Evolutionary conservation across 1,284 basidiomycete genomes (phyloP).

Genomic region (Ganoderma lingzhi): DNA sequence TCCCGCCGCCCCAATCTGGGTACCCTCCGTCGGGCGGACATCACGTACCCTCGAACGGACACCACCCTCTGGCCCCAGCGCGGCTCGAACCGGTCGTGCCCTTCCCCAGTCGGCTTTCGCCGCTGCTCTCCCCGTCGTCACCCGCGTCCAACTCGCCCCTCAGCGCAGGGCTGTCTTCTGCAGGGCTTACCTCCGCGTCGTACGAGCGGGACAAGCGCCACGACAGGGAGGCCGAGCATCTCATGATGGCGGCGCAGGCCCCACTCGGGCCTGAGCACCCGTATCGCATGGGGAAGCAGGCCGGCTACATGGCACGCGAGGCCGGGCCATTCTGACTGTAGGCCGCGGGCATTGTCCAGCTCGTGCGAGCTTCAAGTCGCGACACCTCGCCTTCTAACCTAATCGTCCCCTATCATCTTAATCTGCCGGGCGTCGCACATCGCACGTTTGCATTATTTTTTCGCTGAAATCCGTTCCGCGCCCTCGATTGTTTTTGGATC

Average conservation of each 20-base stretch:
- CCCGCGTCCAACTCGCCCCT: slow-evolving; percentile 47
- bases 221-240: slow-evolving; percentile 34
- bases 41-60: slow-evolving; percentile 32
- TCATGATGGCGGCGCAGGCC: slow-evolving; percentile 35
- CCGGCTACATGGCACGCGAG: slow-evolving; percentile 29
- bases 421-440: background rate
- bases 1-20: slow-evolving; percentile 31
- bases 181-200: slow-evolving; percentile 49
- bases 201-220: slow-evolving; percentile 57
- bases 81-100: slow-evolving; percentile 45
- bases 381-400: slow-evolving; percentile 5
- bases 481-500: slow-evolving; percentile 2
- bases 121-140: slow-evolving; percentile 49
- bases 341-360: background rate
- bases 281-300: slow-evolving; percentile 30
- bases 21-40: slow-evolving; percentile 26
- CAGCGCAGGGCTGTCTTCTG: slow-evolving; percentile 37
- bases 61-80: slow-evolving; percentile 31
- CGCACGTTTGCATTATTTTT: slow-evolving; percentile 2
- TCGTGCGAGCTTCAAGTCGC: background rate
- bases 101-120: slow-evolving; percentile 47
- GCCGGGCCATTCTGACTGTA: slow-evolving; percentile 19
- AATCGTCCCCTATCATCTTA: background rate
- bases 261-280: slow-evolving; percentile 31
- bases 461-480: background rate